These are phyloP conservation scores for Zygotorulaspora sp. DNA, from an alignment of 805 yeast species.

Conservation along the genomic window DNA sequence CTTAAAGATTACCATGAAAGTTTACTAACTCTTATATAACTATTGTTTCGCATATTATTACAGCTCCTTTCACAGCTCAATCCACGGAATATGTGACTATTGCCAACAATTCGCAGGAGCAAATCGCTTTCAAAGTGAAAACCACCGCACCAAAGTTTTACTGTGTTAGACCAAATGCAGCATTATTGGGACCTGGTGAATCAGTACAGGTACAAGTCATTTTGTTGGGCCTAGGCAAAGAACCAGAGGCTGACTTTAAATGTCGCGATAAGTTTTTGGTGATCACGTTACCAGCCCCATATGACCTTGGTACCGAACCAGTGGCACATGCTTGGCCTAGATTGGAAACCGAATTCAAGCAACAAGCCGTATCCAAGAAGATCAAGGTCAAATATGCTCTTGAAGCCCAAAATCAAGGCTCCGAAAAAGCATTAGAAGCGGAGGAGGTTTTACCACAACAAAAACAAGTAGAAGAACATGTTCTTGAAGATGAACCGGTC, in stretches of 20 bases:
- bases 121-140: slow-evolving; percentile 89
- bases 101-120: slow-evolving; percentile 53
- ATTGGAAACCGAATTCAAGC: slow-evolving; percentile 56
- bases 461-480: slow-evolving; percentile 18
- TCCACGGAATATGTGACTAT: slow-evolving; percentile 54
- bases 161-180: slow-evolving; percentile 95
- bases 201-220: slow-evolving; percentile 72
- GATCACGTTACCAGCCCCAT: slow-evolving; percentile 74
- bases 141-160: slow-evolving; percentile 96
- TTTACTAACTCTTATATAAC: slow-evolving; percentile 4
- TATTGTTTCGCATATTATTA: slow-evolving; percentile 1
- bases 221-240: slow-evolving; percentile 75
- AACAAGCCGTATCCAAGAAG: slow-evolving; percentile 56
- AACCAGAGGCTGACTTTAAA: slow-evolving; percentile 66
- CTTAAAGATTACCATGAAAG: neutral
- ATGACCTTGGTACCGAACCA: slow-evolving; percentile 48
- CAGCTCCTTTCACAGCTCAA: slow-evolving; percentile 73
- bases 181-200: slow-evolving; percentile 70
- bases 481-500: slow-evolving; percentile 1
- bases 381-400: slow-evolving; percentile 56
- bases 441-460: slow-evolving; percentile 26
- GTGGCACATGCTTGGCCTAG: slow-evolving; percentile 74
- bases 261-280: slow-evolving; percentile 91
- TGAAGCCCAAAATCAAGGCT: slow-evolving; percentile 6
- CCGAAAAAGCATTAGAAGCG: slow-evolving; percentile 5